phyloP scores from a whole-genome alignment of 1,139 yeast species.

The Saccharomycopsis crataegensis region DNA sequence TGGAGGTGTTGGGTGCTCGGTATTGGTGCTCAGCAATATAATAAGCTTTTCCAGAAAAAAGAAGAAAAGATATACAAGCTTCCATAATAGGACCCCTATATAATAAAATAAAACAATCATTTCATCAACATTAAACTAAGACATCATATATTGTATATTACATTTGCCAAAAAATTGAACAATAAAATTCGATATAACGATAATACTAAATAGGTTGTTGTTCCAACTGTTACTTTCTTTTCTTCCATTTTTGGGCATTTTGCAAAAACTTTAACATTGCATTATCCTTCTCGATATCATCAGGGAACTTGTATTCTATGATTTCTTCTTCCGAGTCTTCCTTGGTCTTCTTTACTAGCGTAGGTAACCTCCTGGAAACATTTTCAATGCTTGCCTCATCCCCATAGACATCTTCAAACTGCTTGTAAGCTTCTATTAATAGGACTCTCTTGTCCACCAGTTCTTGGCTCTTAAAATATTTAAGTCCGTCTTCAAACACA shows the following conservation, averaged over 20 bases:
- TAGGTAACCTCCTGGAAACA: slow-evolving; percentile 49
- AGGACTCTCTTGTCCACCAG: slow-evolving; percentile 38
- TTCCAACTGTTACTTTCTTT: slow-evolving; percentile 64
- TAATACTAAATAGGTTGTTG: too few relatives aligned
- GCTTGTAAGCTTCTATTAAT: slow-evolving; percentile 55
- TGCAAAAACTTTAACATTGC: slow-evolving; percentile 44
- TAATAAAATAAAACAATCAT: too few relatives aligned
- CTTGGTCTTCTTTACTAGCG: slow-evolving; percentile 41
- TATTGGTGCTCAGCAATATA: too few relatives aligned
- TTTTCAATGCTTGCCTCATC: slow-evolving; percentile 30
- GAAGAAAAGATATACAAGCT: too few relatives aligned
- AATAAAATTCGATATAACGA: too few relatives aligned
- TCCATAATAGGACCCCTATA: too few relatives aligned
- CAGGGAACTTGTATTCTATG: slow-evolving; percentile 63
- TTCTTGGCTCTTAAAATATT: slow-evolving; percentile 33
- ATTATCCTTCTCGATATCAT: slow-evolving; percentile 34
- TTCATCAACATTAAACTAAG: too few relatives aligned
- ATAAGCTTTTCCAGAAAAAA: too few relatives aligned
- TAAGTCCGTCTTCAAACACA: slow-evolving; percentile 51
- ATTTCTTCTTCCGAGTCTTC: slow-evolving; percentile 33
- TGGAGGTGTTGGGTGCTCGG: too few relatives aligned
- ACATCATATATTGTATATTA: too few relatives aligned
- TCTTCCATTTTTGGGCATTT: slow-evolving; percentile 57
- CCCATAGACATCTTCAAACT: slow-evolving; percentile 66
- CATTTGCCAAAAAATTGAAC: too few relatives aligned